phyloP scores from a whole-genome alignment of 2,329 filamentous ascomycete species.

The Cytospora schulzeri region DNA sequence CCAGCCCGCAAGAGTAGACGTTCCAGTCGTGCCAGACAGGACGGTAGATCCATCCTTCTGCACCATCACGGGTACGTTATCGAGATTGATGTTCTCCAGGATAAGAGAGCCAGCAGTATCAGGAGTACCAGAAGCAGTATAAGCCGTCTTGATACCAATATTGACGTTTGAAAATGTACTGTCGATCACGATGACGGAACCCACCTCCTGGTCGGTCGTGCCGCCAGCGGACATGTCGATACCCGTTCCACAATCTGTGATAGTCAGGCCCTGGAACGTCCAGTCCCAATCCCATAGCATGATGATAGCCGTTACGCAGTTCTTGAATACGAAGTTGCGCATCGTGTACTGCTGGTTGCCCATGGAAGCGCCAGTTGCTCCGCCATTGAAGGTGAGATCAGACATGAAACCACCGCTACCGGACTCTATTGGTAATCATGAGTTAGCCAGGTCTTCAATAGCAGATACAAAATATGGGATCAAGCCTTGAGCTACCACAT shows the following conservation, averaged over 20 bases:
- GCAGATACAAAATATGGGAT: too few relatives aligned
- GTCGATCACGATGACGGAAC: conserved; percentile 72
- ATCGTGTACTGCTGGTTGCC: conserved; percentile 72
- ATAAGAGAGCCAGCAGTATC: conserved; percentile 58
- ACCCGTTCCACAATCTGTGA: conserved; percentile 61
- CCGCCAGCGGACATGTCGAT: conserved; percentile 60
- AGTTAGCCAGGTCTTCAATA: background rate
- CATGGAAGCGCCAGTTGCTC: conserved; percentile 62
- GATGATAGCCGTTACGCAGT: conserved; percentile 42
- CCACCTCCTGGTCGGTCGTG: conserved; percentile 57
- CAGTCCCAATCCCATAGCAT: conserved; percentile 74
- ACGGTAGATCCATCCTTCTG: conserved; percentile 45
- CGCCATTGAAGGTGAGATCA: conserved; percentile 65
- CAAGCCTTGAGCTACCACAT: conserved; percentile 35
- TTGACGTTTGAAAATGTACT: conserved; percentile 65
- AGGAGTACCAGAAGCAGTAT: conserved; percentile 45
- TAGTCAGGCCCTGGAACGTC: conserved; percentile 63
- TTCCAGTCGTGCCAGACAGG: conserved; percentile 55
- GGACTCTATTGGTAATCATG: conserved; percentile 18
- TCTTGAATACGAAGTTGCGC: conserved; percentile 66
- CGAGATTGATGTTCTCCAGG: conserved; percentile 51
- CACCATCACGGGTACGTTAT: conserved; percentile 45
- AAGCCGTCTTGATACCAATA: conserved; percentile 65
- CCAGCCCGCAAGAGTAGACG: conserved; percentile 61
- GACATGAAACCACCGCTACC: conserved; percentile 39